A percentile compares a stretch with the other conserved stretches of the same genome.
Evolutionary conservation across 2,329 filamentous ascomycete genomes (phyloP).

Genomic region (Trichoderma sp.): DNA sequence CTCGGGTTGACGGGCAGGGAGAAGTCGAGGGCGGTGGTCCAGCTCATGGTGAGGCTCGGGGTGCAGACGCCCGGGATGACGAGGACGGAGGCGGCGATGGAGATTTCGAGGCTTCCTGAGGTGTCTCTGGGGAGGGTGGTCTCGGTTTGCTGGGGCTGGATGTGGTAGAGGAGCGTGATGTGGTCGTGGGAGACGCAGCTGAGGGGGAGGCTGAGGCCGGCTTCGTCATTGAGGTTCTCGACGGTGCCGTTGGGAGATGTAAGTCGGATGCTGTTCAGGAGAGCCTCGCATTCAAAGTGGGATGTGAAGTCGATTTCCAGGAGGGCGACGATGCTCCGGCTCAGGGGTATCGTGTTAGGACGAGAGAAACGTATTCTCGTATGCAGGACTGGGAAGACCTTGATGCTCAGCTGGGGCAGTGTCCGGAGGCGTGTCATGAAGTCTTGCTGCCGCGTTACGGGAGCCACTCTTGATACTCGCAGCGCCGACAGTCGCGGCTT

Average conservation of each 20-base stretch:
- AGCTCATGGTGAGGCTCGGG: conserved; percentile 62
- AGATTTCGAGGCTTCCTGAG: conserved; percentile 55
- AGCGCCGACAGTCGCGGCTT: conserved; percentile 69
- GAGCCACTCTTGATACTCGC: conserved; percentile 71
- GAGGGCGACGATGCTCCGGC: conserved; percentile 63
- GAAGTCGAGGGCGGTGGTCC: conserved; percentile 70
- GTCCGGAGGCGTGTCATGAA: conserved; percentile 62
- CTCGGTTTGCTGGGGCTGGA: conserved; percentile 53
- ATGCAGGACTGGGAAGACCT: conserved; percentile 67
- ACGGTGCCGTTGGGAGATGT: conserved; percentile 57
- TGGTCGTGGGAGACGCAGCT: conserved; percentile 70
- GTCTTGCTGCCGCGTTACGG: conserved; percentile 61
- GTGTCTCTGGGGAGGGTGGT: conserved; percentile 42
- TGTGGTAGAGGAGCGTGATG: conserved; percentile 70
- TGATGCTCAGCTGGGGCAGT: conserved; percentile 60
- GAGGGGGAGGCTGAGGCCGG: conserved; percentile 52
- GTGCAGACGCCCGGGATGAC: conserved; percentile 56
- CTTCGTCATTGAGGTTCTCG: conserved; percentile 53
- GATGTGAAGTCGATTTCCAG: conserved; percentile 73
- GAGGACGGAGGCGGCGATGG: conserved; percentile 59
- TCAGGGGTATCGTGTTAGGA: conserved; percentile 56
- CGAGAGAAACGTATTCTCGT: conserved; percentile 71
- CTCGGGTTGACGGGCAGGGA: conserved; percentile 62
- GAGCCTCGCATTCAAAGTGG: conserved; percentile 65
- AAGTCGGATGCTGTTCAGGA: conserved; percentile 58